Conservation (phyloP, 805 yeast genomes). For the Priceomyces castillae region DNA sequence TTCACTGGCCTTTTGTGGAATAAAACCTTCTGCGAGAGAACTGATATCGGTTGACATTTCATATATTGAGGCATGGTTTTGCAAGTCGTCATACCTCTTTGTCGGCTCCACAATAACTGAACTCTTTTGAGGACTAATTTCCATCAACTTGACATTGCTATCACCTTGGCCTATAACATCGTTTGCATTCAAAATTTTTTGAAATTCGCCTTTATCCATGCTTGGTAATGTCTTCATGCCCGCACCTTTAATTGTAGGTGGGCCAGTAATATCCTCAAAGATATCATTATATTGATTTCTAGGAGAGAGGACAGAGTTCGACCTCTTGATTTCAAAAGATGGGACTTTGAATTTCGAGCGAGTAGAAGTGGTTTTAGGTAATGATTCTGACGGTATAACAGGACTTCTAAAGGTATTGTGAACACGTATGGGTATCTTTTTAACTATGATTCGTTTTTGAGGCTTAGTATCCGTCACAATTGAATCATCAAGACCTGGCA, state of each 20-base stretch:
- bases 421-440: not conserved
- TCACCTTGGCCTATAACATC: conserved; percentile 41
- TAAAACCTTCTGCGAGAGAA: conserved; percentile 1
- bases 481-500: conserved; percentile 20
- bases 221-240: conserved; percentile 51
- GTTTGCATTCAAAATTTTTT: conserved; percentile 37
- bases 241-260: conserved; percentile 40
- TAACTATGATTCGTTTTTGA: conserved; percentile 4
- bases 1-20: not conserved
- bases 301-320: conserved; percentile 34
- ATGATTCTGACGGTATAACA: conserved; percentile 4
- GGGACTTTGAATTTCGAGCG: conserved; percentile 38
- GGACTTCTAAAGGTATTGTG: not conserved
- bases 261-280: conserved; percentile 25
- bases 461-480: conserved; percentile 11
- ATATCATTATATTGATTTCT: conserved; percentile 39
- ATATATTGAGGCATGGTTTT: conserved; percentile 34
- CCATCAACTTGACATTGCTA: conserved; percentile 30
- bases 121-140: conserved; percentile 17
- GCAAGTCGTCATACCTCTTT: conserved; percentile 26
- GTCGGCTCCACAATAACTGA: conserved; percentile 26
- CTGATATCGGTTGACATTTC: conserved; percentile 20
- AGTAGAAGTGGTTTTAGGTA: not conserved
- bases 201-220: conserved; percentile 46
- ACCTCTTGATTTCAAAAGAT: conserved; percentile 40